These are phyloP conservation scores for Penicillium diatomitis DNA, from an alignment of 495 filamentous ascomycete species.

Conservation along the genomic window DNA sequence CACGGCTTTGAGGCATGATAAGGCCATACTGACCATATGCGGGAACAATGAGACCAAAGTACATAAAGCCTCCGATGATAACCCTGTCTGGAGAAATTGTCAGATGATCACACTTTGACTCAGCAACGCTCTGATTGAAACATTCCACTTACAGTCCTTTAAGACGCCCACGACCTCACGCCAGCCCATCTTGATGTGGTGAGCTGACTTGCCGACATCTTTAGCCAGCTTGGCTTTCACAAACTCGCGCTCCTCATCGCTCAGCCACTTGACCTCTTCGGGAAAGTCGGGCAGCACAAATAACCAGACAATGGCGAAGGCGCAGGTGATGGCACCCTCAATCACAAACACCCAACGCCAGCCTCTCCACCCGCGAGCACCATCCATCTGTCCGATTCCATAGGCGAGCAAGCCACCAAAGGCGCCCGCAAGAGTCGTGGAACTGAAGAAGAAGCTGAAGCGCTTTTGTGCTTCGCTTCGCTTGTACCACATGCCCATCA, in stretches of 20 bases:
- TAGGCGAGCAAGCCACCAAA: conserved; percentile 79
- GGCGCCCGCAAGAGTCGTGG: conserved; percentile 73
- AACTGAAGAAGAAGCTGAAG: conserved; percentile 83
- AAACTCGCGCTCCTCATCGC: conserved; percentile 64
- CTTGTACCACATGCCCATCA: conserved; percentile 84
- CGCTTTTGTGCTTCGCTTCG: conserved; percentile 79
- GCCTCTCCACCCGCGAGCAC: conserved; percentile 57
- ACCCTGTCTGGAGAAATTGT: conserved; percentile 42
- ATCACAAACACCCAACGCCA: conserved; percentile 79
- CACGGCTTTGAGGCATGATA: background rate
- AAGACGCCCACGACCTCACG: conserved; percentile 62
- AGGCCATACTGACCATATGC: conserved; percentile 53
- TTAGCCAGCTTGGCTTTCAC: conserved; percentile 62
- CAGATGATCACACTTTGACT: background rate
- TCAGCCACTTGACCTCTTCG: conserved; percentile 51
- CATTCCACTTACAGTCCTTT: conserved; percentile 52
- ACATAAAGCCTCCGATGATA: conserved; percentile 78
- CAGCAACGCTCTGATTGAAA: no score
- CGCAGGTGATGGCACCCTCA: conserved; percentile 66
- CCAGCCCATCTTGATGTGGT: conserved; percentile 52
- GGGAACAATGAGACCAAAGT: conserved; percentile 72
- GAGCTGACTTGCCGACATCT: conserved; percentile 70
- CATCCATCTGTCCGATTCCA: conserved; percentile 69
- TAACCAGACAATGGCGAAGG: conserved; percentile 65
- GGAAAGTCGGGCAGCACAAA: conserved; percentile 77